phyloP scores from a whole-genome alignment of 2,329 filamentous ascomycete species.

The Nemania sp. region DNA sequence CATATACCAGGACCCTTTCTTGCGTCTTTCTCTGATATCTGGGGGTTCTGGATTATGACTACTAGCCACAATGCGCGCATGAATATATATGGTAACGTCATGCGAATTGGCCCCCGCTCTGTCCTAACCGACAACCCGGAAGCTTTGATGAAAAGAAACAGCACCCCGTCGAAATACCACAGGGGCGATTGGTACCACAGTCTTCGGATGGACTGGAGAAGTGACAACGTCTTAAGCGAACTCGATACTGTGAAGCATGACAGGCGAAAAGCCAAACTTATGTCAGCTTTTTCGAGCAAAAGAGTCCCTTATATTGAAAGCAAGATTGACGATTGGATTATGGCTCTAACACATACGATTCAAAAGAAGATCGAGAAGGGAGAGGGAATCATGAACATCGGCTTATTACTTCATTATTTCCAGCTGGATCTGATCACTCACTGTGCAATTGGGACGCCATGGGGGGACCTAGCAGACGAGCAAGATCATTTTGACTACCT shows the following conservation, averaged over 20 bases:
- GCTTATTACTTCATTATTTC: constrained; percentile 29
- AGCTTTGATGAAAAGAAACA: constrained; percentile 31
- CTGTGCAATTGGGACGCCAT: constrained; percentile 26
- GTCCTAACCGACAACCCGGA: constrained; percentile 33
- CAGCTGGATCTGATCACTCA: constrained; percentile 33
- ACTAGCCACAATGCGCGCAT: constrained; percentile 20
- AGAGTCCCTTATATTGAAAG: constrained; percentile 31
- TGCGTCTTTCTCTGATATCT: constrained; percentile 35
- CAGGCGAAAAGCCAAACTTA: constrained; percentile 34
- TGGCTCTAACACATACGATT: constrained; percentile 25
- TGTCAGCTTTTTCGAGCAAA: constrained; percentile 31
- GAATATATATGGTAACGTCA: constrained; percentile 31
- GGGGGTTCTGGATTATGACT: constrained; percentile 24
- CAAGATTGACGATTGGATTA: constrained; percentile 28
- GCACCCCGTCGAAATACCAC: constrained; percentile 31
- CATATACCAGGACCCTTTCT: constrained; percentile 34
- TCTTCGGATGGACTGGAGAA: constrained; percentile 31
- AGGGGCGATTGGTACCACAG: constrained; percentile 33
- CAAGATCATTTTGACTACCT: constrained; percentile 32
- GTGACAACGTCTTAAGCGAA: constrained; percentile 29
- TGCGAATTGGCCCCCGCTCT: constrained; percentile 33
- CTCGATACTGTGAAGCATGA: constrained; percentile 29
- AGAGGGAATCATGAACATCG: constrained; percentile 27
- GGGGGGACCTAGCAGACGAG: constrained; percentile 30
- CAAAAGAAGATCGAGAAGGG: constrained; percentile 21